Evolutionary conservation across 768 basidiomycete genomes (phyloP).

Genomic region (Rhodotorula toruloides): DNA sequence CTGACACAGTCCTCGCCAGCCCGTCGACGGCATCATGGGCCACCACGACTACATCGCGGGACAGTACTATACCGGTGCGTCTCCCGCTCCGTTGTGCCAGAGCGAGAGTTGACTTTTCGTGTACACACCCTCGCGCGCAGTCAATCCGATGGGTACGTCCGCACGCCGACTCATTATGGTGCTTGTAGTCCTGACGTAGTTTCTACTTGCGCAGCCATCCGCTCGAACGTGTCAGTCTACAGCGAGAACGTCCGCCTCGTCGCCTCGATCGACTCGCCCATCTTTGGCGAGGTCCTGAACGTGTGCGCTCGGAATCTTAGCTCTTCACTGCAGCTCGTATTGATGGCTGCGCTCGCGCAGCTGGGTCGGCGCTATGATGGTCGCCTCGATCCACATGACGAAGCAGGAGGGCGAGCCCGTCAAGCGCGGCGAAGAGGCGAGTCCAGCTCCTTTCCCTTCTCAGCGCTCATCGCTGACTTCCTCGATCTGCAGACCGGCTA

Average conservation of each 20-base stretch:
- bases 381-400: constrained; percentile 79
- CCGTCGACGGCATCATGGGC: constrained; percentile 78
- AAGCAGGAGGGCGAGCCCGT: constrained; percentile 78
- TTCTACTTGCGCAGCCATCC: constrained; percentile 56
- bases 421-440: constrained; percentile 75
- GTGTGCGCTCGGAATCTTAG: constrained; percentile 49
- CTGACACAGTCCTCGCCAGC: constrained; percentile 43
- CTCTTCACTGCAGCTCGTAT: background rate
- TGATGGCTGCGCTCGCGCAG: background rate
- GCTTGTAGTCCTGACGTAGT: background rate
- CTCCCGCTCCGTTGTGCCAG: constrained; percentile 46
- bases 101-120: no score
- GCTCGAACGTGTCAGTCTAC: constrained; percentile 78
- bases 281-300: constrained; percentile 86
- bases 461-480: background rate
- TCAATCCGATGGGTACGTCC: constrained; percentile 60
- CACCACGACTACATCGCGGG: constrained; percentile 75
- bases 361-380: constrained; percentile 85
- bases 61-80: constrained; percentile 95
- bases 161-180: accelerated
- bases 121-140: background rate
- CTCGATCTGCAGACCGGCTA: constrained; percentile 13
- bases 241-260: constrained; percentile 91
- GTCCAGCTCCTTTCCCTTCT: constrained; percentile 55
- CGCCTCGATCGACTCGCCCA: constrained; percentile 79